phyloP scores from a whole-genome alignment of 2,329 filamentous ascomycete species.

The Metarhizium album region DNA sequence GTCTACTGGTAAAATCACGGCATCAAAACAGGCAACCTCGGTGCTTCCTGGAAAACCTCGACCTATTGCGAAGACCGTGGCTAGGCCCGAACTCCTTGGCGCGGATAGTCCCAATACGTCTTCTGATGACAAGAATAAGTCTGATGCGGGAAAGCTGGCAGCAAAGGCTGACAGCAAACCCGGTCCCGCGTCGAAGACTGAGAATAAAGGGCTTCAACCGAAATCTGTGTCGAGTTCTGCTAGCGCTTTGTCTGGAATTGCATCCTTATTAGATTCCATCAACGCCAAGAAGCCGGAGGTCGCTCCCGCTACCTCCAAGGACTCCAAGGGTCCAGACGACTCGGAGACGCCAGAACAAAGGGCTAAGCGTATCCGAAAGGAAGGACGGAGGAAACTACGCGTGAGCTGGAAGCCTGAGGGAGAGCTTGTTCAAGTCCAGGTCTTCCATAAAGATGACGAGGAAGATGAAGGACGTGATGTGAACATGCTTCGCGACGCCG shows the following conservation, averaged over 20 bases:
- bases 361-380: constrained; percentile 58
- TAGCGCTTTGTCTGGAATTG: constrained; percentile 36
- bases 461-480: constrained; percentile 59
- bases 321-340: constrained; percentile 34
- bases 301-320: constrained; percentile 39
- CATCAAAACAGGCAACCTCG: constrained; percentile 21
- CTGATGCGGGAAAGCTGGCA: constrained; percentile 15
- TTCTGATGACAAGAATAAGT: constrained; percentile 22
- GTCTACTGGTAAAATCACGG: constrained; percentile 17
- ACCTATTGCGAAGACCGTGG: constrained; percentile 28
- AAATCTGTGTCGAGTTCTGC: background rate
- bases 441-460: constrained; percentile 61
- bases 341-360: constrained; percentile 59
- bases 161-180: constrained; percentile 12
- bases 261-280: constrained; percentile 42
- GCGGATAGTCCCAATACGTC: constrained; percentile 16
- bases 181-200: constrained; percentile 15
- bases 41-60: constrained; percentile 39
- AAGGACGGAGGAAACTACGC: constrained; percentile 56
- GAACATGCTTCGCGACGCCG: constrained; percentile 60
- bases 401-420: constrained; percentile 61
- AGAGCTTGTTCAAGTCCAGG: constrained; percentile 53
- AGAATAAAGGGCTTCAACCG: constrained; percentile 16
- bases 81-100: constrained; percentile 24
- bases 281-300: constrained; percentile 30